Percentiles rank a stretch among this genome's conserved stretches.
Conservation (phyloP, 495 filamentous ascomycete species). For the Penicillium psychrofluorescens region DNA sequence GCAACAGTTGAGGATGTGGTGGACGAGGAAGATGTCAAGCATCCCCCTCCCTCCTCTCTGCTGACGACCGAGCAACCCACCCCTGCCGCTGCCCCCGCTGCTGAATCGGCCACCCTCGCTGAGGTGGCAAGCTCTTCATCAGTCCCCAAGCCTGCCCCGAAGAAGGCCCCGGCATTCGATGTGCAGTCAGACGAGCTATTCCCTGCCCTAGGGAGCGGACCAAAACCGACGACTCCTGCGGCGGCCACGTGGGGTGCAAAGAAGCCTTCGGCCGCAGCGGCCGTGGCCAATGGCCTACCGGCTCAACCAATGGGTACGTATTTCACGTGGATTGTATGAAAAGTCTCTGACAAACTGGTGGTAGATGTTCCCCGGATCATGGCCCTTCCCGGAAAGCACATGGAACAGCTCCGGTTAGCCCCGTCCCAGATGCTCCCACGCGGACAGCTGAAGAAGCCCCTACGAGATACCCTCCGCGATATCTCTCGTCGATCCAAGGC, state of each 20-base stretch:
- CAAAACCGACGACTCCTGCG: slow-evolving; percentile 53
- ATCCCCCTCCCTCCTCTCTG: slow-evolving; percentile 47
- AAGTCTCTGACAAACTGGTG: neutral
- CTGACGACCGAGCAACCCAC: slow-evolving; percentile 25
- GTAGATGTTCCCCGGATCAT: slow-evolving; percentile 50
- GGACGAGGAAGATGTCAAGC: slow-evolving; percentile 69
- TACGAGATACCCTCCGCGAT: slow-evolving; percentile 75
- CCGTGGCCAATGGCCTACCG: slow-evolving; percentile 50
- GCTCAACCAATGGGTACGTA: slow-evolving; percentile 41
- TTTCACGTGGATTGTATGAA: neutral
- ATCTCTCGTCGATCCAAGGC: slow-evolving; percentile 85
- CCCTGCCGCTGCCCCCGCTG: slow-evolving; percentile 11
- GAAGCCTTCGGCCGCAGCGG: slow-evolving; percentile 49
- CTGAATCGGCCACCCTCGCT: slow-evolving; percentile 9
- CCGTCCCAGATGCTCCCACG: slow-evolving; percentile 65
- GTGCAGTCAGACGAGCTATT: slow-evolving; percentile 84
- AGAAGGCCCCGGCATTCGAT: slow-evolving; percentile 52
- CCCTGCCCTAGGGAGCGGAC: slow-evolving; percentile 72
- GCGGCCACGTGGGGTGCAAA: slow-evolving; percentile 63
- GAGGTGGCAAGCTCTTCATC: slow-evolving; percentile 15
- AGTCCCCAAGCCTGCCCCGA: slow-evolving; percentile 31
- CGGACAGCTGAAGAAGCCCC: slow-evolving; percentile 70
- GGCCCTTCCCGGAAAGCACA: slow-evolving; percentile 69
- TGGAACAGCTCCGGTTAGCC: slow-evolving; percentile 63
- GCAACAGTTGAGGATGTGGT: slow-evolving; percentile 68